These are phyloP conservation scores for Guadua angustifolia DNA, from an alignment of 176 grass and related monocot species.

Conservation along the genomic window DNA sequence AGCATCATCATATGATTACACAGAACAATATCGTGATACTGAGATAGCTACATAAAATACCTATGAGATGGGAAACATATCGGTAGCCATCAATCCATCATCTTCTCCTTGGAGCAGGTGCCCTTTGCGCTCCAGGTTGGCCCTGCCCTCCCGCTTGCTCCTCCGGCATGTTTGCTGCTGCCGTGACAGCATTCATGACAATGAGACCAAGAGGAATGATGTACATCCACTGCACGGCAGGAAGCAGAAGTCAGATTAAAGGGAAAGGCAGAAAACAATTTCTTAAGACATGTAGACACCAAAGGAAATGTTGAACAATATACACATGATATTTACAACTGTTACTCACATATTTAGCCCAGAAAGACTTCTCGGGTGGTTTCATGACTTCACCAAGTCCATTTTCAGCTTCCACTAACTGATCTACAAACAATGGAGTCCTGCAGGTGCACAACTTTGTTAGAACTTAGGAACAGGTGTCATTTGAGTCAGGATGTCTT, in stretches of 20 bases:
- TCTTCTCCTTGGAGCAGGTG: conserved; percentile 84
- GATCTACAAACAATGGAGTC: conserved; percentile 92
- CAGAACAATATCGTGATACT: background rate
- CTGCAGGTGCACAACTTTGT: conserved; percentile 51
- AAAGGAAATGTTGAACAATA: conserved; percentile 1
- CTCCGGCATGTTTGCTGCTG: conserved; percentile 81
- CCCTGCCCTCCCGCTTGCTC: conserved; percentile 69
- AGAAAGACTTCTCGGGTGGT: conserved; percentile 92
- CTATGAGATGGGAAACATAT: conserved; percentile 29
- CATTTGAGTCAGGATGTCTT: background rate
- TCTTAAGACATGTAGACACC: background rate
- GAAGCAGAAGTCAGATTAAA: conserved; percentile 27
- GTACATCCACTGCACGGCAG: conserved; percentile 95
- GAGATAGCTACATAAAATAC: conserved; percentile 38
- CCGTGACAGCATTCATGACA: conserved; percentile 89
- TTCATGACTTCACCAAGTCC: conserved; percentile 78
- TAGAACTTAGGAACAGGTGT: background rate
- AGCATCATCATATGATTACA: background rate
- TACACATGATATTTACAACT: conserved; percentile 14
- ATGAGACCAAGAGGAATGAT: conserved; percentile 91
- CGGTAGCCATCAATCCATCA: conserved; percentile 60
- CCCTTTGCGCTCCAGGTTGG: conserved; percentile 62
- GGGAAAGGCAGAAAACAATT: background rate
- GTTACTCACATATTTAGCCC: conserved; percentile 97
- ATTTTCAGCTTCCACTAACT: conserved; percentile 64